A percentile compares a stretch with the other conserved stretches of the same genome.
Conservation (phyloP, 2,329 filamentous ascomycete species). For the Fusarium aywerte region DNA sequence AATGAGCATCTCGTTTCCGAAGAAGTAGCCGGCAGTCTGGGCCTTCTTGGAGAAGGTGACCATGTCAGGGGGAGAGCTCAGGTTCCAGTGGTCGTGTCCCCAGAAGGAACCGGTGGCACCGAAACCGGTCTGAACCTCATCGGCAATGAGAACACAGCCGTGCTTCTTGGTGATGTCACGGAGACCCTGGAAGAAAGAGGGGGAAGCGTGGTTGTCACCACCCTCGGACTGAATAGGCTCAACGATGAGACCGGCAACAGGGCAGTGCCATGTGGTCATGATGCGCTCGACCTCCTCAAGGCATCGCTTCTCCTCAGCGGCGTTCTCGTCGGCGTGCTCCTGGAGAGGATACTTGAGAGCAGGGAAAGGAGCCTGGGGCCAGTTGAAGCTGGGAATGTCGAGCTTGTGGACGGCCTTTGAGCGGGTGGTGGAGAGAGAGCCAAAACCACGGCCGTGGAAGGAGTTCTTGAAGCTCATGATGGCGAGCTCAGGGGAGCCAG, state of each 20-base stretch:
- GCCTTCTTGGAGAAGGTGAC: constrained; percentile 93
- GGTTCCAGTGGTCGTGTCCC: constrained; percentile 87
- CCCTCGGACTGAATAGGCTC: constrained; percentile 87
- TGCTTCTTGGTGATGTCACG: constrained; percentile 76
- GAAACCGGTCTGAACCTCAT: constrained; percentile 84
- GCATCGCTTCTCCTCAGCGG: constrained; percentile 76
- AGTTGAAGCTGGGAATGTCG: constrained; percentile 88
- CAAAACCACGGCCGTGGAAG: constrained; percentile 86
- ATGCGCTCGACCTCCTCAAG: constrained; percentile 78
- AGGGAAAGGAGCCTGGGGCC: constrained; percentile 88
- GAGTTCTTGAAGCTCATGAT: constrained; percentile 82
- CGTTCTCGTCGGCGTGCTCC: constrained; percentile 75
- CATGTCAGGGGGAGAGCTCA: constrained; percentile 78
- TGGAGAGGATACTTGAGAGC: constrained; percentile 79
- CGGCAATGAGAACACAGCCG: constrained; percentile 79
- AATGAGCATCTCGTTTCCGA: constrained; percentile 75
- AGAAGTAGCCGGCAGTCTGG: constrained; percentile 86
- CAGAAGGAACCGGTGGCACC: constrained; percentile 90
- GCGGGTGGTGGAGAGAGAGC: constrained; percentile 80
- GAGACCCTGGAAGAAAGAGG: constrained; percentile 80
- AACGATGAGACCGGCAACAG: constrained; percentile 77
- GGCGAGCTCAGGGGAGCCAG: constrained; percentile 78
- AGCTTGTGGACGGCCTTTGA: constrained; percentile 88
- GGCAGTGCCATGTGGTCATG: constrained; percentile 73
- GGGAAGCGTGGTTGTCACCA: constrained; percentile 84